A percentile compares a stretch with the other conserved stretches of the same genome.
Evolutionary conservation across 2,329 filamentous ascomycete species (phyloP).

Genomic region (Phoma sp.): DNA sequence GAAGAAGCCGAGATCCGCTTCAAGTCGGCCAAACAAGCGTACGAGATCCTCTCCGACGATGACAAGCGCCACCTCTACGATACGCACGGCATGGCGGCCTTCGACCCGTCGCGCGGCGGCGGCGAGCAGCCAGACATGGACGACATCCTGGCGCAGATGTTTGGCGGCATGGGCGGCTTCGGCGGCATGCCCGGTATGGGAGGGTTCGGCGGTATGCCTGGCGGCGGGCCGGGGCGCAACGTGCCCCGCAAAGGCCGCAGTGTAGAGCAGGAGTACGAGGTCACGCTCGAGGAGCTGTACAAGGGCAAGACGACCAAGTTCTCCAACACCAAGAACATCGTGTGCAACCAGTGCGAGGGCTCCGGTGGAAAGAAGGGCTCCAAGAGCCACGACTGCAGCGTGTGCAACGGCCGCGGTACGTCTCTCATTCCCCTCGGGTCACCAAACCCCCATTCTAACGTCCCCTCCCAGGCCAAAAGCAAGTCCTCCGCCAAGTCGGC

Average conservation of each 20-base stretch:
- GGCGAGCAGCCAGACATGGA: slow-evolving; percentile 78
- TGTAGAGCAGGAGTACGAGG: slow-evolving; percentile 89
- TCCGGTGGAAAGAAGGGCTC: slow-evolving; percentile 90
- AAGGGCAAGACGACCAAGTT: slow-evolving; percentile 99
- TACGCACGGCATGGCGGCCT: slow-evolving; percentile 92
- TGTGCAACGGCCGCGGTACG: slow-evolving; percentile 78
- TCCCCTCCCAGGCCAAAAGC: slow-evolving; percentile 62
- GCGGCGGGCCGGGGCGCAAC: slow-evolving; percentile 56
- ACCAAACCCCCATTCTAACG: slow-evolving; percentile 21
- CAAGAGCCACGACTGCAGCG: slow-evolving; percentile 80
- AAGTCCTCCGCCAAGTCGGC: slow-evolving; percentile 81
- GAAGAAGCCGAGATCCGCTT: slow-evolving; percentile 88
- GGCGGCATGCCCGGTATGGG: slow-evolving; percentile 72
- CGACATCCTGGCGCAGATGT: slow-evolving; percentile 93
- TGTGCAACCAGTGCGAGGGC: slow-evolving; percentile 87
- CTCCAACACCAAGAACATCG: slow-evolving; percentile 89
- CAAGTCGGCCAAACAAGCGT: slow-evolving; percentile 91
- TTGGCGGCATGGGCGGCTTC: slow-evolving; percentile 60
- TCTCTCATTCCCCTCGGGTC: neutral
- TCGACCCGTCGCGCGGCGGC: slow-evolving; percentile 76
- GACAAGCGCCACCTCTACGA: slow-evolving; percentile 93
- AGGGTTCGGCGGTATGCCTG: slow-evolving; percentile 57
- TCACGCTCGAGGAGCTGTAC: slow-evolving; percentile 92
- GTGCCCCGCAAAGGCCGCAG: slow-evolving; percentile 73
- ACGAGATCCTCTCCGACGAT: slow-evolving; percentile 97